Evolutionary conservation across 257 asterid species (phyloP).

Genomic region (Solanum pinnatisectum): DNA sequence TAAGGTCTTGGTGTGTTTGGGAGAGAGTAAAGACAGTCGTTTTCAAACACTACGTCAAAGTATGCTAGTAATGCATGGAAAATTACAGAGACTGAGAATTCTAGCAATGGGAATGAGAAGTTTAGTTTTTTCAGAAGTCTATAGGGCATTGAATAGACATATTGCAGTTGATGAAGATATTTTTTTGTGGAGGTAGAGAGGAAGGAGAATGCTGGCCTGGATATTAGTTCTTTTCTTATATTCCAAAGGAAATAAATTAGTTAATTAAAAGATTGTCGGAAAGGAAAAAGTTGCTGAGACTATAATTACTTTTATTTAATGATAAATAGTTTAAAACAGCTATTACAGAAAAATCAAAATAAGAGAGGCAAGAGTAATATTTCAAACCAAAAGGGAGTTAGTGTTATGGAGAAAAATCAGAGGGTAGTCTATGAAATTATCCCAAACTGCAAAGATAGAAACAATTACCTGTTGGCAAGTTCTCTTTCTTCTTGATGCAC

Average conservation of each 20-base stretch:
- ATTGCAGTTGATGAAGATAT: neutral
- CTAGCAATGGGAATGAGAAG: neutral
- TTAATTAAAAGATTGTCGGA: neutral
- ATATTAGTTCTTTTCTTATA: neutral
- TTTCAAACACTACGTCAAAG: neutral
- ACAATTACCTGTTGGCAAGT: neutral
- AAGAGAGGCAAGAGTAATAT: neutral
- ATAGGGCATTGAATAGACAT: neutral
- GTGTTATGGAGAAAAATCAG: neutral
- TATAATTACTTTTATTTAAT: neutral
- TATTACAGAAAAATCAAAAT: neutral
- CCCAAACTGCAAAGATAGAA: neutral
- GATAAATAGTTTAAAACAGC: neutral
- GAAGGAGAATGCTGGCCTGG: neutral
- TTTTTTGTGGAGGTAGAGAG: neutral
- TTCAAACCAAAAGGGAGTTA: neutral
- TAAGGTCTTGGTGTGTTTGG: neutral
- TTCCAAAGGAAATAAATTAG: neutral
- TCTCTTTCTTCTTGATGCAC: neutral
- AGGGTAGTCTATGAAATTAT: neutral
- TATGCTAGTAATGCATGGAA: neutral
- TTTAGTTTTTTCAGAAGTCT: neutral
- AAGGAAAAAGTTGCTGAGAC: neutral
- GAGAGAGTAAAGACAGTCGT: neutral
- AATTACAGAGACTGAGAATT: neutral